Conservation (phyloP, 1,284 basidiomycete species). For the Ganoderma resinaceum region DNA sequence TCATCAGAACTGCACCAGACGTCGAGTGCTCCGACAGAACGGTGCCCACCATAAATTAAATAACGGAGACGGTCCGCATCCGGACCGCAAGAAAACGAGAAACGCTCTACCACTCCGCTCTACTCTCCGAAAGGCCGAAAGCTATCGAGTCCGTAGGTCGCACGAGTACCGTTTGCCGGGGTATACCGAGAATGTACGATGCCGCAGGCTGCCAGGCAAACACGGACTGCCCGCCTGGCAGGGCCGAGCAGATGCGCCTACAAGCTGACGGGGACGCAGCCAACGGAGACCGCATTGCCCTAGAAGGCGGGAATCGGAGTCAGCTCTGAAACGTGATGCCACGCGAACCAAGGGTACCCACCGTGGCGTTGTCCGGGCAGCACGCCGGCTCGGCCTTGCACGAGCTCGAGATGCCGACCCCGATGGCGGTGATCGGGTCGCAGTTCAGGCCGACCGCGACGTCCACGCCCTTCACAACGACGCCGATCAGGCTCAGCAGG, state of each 20-base stretch:
- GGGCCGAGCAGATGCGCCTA: background rate
- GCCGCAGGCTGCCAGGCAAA: background rate
- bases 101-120: background rate
- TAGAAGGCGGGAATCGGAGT: background rate
- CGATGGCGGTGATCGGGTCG: constrained; percentile 35
- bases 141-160: background rate
- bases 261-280: constrained; percentile 32
- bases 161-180: background rate
- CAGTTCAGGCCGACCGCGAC: constrained; percentile 31
- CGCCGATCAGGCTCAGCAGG: constrained; percentile 32
- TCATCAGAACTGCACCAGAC: background rate
- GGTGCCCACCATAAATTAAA: background rate
- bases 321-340: background rate
- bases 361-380: constrained; percentile 26
- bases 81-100: background rate
- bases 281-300: constrained; percentile 35
- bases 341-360: constrained; percentile 7
- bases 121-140: background rate
- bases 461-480: constrained; percentile 27
- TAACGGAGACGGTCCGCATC: background rate
- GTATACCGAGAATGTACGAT: background rate
- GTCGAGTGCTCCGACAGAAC: background rate
- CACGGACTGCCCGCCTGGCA: background rate
- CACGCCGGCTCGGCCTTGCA: constrained; percentile 30
- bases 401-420: constrained; percentile 31